These are phyloP conservation scores for Achaetomium macrosporum DNA, from an alignment of 2,329 filamentous ascomycete genomes.

Conservation along the genomic window DNA sequence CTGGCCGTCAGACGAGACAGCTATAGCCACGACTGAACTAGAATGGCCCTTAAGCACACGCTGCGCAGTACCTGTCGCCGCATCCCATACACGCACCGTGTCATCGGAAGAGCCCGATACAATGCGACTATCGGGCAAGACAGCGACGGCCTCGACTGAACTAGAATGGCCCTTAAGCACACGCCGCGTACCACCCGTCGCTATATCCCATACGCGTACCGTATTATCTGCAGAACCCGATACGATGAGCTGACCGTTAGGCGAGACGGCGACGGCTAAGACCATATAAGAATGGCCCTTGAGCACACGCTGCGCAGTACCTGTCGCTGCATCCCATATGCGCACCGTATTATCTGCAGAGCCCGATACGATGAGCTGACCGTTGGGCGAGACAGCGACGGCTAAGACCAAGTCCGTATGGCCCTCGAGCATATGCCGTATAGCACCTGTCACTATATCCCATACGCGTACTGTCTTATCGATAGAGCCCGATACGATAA, in stretches of 20 bases:
- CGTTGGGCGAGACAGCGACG: neutral
- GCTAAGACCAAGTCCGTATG: neutral
- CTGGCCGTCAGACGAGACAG: too few species aligned
- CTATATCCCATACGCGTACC: neutral
- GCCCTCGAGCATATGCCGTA: neutral
- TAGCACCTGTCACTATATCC: neutral
- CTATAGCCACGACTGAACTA: too few species aligned
- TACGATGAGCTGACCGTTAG: neutral
- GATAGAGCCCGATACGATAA: neutral
- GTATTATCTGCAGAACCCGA: neutral
- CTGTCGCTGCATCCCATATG: neutral
- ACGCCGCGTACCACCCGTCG: neutral
- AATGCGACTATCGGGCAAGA: too few species aligned
- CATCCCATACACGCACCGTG: too few species aligned
- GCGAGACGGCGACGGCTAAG: neutral
- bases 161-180: neutral
- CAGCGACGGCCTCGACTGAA: neutral
- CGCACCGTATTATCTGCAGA: neutral
- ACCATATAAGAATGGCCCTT: neutral
- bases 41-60: too few species aligned
- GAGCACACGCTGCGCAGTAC: neutral
- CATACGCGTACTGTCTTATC: neutral
- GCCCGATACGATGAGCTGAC: neutral
- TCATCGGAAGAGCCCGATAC: neutral
- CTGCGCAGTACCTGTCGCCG: too few species aligned